Conservation (phyloP, 257 asterid genomes). For the Nicotiana attenuata region DNA sequence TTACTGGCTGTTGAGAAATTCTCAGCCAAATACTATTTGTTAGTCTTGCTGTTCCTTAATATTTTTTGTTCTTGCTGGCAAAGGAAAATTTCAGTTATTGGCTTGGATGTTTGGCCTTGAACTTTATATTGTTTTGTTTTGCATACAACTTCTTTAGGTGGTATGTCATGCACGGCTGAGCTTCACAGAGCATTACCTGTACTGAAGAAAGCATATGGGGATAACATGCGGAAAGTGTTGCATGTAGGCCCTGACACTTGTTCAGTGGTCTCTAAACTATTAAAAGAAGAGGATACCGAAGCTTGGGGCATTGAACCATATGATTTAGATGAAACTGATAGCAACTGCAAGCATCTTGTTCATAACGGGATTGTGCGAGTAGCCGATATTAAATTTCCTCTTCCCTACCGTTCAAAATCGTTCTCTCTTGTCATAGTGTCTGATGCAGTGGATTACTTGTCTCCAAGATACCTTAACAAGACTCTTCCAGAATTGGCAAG, state of each 20-base stretch:
- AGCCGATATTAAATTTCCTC: constrained; percentile 87
- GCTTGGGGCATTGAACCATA: constrained; percentile 95
- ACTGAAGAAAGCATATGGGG: constrained; percentile 76
- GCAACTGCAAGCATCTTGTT: constrained; percentile 66
- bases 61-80: not conserved
- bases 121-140: not conserved
- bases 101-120: not conserved
- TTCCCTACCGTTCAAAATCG: constrained; percentile 78
- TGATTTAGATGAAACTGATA: constrained; percentile 70
- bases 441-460: constrained; percentile 84
- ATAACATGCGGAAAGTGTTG: constrained; percentile 68
- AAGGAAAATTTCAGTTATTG: not conserved
- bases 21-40: not conserved
- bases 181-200: constrained; percentile 54
- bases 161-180: constrained; percentile 63
- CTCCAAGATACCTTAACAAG: constrained; percentile 74
- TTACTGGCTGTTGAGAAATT: constrained; percentile 1
- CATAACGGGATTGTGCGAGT: constrained; percentile 77
- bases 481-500: constrained; percentile 71
- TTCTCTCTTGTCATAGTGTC: constrained; percentile 79
- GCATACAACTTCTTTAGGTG: constrained; percentile 39
- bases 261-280: constrained; percentile 56
- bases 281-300: constrained; percentile 80
- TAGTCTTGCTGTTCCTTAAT: not conserved
- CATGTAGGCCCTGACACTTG: constrained; percentile 93